Conservation (phyloP, 2,329 filamentous ascomycete species). For the Xylariales sp. region DNA sequence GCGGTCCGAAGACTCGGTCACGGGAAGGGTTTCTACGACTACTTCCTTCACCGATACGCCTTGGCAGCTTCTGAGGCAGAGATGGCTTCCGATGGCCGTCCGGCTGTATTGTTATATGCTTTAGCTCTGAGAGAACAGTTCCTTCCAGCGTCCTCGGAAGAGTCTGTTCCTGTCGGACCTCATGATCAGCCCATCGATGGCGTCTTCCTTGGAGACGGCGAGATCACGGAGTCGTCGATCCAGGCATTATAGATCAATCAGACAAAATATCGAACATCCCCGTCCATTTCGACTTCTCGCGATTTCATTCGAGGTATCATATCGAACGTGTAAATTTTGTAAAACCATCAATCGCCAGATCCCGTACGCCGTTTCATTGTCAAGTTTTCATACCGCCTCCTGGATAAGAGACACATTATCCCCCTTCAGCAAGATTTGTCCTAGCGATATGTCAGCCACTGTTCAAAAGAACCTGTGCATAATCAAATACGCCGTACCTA, state of each 20-base stretch:
- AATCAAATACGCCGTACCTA: conserved; percentile 56
- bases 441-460: conserved; percentile 30
- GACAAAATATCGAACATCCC: background rate
- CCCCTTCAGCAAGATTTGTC: conserved; percentile 63
- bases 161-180: conserved; percentile 67
- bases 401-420: conserved; percentile 63
- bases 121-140: conserved; percentile 85
- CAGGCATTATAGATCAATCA: conserved; percentile 4
- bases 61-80: conserved; percentile 32
- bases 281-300: background rate
- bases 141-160: conserved; percentile 50
- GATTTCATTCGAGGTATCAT: background rate
- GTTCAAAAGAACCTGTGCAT: background rate
- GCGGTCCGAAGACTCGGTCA: conserved; percentile 77
- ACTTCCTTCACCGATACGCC: conserved; percentile 74
- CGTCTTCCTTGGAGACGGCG: conserved; percentile 67
- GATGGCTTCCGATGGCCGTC: conserved; percentile 26
- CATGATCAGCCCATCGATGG: conserved; percentile 80
- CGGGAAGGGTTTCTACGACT: conserved; percentile 96
- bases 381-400: conserved; percentile 31
- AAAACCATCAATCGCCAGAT: conserved; percentile 1
- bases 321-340: background rate
- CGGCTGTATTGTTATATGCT: conserved; percentile 58
- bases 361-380: conserved; percentile 17
- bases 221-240: conserved; percentile 39